Evolutionary conservation across 2,329 filamentous ascomycete species (phyloP), one percentile per base, ranked within the genome.

Genomic region (Botryotinia calthae): DNA sequence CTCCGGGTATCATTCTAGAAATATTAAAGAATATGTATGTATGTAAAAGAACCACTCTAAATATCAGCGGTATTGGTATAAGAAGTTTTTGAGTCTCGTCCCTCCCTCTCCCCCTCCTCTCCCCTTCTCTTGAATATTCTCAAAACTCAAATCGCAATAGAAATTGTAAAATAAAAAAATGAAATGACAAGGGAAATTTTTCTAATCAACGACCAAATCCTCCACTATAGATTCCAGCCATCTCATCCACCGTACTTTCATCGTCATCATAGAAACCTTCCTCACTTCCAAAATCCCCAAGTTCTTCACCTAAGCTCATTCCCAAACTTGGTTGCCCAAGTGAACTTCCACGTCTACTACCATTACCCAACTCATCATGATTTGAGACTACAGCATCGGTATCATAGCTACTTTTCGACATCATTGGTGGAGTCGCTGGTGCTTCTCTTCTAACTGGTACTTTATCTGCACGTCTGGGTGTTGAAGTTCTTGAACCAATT

Each of bases 341-440:
- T 34, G 58, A 31, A 56, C 37, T 70, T 44, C 56, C 66, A 25
- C 66, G 56, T 12, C 66, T 70, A 31, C 18, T 70, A 88, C 86
- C 73, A 44, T 64, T 51, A 16, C 34, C 59, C 18, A 71, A n/a
- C 3, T 86, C 88, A 40, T 62, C 72, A n/a, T 71, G 59, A 51
- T 48, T 48, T 46, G 28, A 44, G 4, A 86, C 84, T 54, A 86
- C 86, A 10, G 89, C 89, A 79, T 91, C 89, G 44, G 84, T 84
- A 79, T 91, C 89, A 79, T 91, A 91, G 46, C 84, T 84, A 73
- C 84, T 85, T 48, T 85, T 81, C 48, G 84, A 84, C 86, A 89
- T 88, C 87, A 90, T 90, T 0, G 88, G 88, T 42, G 89, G 88
- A 72, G 89, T 91, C 10, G 72, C 71, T 74, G 86, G 83, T 9